Evolutionary conservation across 2,329 filamentous ascomycete genomes (phyloP).

Genomic region (Aureobasidium pullulans): DNA sequence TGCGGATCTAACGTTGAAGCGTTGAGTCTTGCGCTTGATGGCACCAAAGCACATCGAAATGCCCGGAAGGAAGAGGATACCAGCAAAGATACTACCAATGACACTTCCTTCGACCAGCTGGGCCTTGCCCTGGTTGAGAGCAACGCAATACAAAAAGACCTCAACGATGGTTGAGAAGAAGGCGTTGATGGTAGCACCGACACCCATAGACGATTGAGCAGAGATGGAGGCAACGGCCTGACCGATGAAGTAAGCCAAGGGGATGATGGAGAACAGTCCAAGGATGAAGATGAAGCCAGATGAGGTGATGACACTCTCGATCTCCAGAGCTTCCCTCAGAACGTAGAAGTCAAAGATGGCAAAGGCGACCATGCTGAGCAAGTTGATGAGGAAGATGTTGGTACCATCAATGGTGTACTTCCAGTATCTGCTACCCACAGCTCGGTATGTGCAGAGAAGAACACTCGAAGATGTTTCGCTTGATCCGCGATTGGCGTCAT

Average conservation of each 20-base stretch:
- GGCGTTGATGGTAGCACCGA: conserved; percentile 93
- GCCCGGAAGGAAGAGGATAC: conserved; percentile 87
- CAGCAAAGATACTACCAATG: conserved; percentile 95
- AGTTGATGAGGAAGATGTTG: conserved; percentile 97
- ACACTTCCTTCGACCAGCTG: conserved; percentile 93
- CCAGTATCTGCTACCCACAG: conserved; percentile 93
- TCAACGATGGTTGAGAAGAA: conserved; percentile 98
- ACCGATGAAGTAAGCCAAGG: conserved; percentile 94
- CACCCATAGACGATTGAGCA: conserved; percentile 95
- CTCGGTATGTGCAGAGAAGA: conserved; percentile 91
- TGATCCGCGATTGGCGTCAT: conserved; percentile 42
- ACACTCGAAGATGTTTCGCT: conserved; percentile 65
- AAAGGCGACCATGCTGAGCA: conserved; percentile 88
- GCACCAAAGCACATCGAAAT: conserved; percentile 98
- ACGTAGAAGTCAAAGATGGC: conserved; percentile 90
- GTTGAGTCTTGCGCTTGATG: conserved; percentile 93
- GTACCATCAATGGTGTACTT: conserved; percentile 98
- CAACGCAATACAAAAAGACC: conserved; percentile 94
- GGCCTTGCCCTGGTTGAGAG: conserved; percentile 84
- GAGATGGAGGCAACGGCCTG: conserved; percentile 98
- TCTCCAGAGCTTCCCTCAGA: conserved; percentile 58
- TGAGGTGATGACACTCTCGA: conserved; percentile 69
- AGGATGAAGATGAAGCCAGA: conserved; percentile 80
- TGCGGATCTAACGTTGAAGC: conserved; percentile 94
- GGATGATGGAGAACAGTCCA: conserved; percentile 85